Base-by-base conservation (phyloP, 1,139 yeast genomes). In the Yamadazyma dushanensis region DNA sequence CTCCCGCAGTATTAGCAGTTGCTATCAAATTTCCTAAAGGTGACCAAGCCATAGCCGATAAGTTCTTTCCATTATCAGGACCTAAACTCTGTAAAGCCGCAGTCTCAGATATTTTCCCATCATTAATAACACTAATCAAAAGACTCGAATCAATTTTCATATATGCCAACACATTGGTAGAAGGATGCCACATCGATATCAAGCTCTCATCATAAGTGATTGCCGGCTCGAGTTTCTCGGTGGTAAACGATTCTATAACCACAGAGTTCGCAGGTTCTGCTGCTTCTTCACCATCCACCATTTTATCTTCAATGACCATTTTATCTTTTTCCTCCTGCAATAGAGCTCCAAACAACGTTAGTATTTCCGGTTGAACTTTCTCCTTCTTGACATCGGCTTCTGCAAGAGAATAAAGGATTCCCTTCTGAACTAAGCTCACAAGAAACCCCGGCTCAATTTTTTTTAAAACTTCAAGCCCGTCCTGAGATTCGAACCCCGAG, bases 381-480 rank as follows among this genome's bases (percentile, higher is more conserved):
- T 38, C 39, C 2, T 32, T 29, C 10, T 33, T 31, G 10, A 56
- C 43, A 13, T 65, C 66, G 11, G 50, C 48, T 40, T 68, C 68
- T 1, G 69, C 63, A 28, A 68, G 45, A 15, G 70, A 67, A 53
- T 82, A 86, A 39, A 89, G 71, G 18, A 90, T 78, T 2, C 97
- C 97, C 55, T 82, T 85, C 51, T 90, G 97, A 1, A 90, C 82
- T 35, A 90, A 63, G 51, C 79, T 78, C 9, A 90, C 95, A 17
- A 90, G 65, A 40, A 87, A 77, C 1, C 97, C 97, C 3, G 84
- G 73, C 32, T 59, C 62, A 14, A 70, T 56, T 32, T 57, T 62
- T 2, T 84, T 78, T 20, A 83, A 71, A 24, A 70, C 62, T 16
- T 66, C 63, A 1, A 67, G 63, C 43, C 73, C 74, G 32, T 63